These are phyloP conservation scores for Hymenoscyphus linearis DNA, from an alignment of 2,329 filamentous ascomycete species.

Conservation along the genomic window DNA sequence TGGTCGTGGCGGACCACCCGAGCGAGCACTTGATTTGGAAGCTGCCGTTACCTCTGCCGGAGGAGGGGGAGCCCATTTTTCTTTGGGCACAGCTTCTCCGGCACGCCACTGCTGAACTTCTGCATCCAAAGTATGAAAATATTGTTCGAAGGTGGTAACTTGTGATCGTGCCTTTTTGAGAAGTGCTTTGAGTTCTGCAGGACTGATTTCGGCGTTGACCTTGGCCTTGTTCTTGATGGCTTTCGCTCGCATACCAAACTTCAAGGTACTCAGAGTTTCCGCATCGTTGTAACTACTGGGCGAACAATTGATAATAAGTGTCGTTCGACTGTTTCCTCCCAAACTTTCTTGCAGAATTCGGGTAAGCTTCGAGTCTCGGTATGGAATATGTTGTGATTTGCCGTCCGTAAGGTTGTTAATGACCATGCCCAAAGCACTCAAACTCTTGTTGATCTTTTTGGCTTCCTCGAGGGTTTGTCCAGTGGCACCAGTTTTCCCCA, in stretches of 20 bases:
- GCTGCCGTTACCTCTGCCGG: constrained; percentile 49
- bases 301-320: constrained; percentile 98
- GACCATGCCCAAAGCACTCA: constrained; percentile 97
- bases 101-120: constrained; percentile 84
- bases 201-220: constrained; percentile 96
- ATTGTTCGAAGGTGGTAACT: constrained; percentile 81
- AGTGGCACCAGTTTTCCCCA: constrained; percentile 95
- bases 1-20: constrained; percentile 42
- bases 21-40: constrained; percentile 40
- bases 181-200: constrained; percentile 86
- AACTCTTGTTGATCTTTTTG: constrained; percentile 99
- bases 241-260: constrained; percentile 95
- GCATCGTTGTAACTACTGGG: constrained; percentile 97
- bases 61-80: constrained; percentile 70
- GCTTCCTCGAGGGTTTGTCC: constrained; percentile 96
- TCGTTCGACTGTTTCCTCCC: constrained; percentile 97
- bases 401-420: constrained; percentile 96
- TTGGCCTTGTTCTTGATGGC: constrained; percentile 99
- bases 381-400: constrained; percentile 93
- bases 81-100: constrained; percentile 83
- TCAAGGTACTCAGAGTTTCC: constrained; percentile 85
- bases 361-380: constrained; percentile 96
- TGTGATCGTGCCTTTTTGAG: constrained; percentile 90
- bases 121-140: constrained; percentile 75
- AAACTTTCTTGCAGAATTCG: constrained; percentile 95